Evolutionary conservation across 108 stramenopile species (phyloP).

Genomic region (Pseudonitzschia multiseries): DNA sequence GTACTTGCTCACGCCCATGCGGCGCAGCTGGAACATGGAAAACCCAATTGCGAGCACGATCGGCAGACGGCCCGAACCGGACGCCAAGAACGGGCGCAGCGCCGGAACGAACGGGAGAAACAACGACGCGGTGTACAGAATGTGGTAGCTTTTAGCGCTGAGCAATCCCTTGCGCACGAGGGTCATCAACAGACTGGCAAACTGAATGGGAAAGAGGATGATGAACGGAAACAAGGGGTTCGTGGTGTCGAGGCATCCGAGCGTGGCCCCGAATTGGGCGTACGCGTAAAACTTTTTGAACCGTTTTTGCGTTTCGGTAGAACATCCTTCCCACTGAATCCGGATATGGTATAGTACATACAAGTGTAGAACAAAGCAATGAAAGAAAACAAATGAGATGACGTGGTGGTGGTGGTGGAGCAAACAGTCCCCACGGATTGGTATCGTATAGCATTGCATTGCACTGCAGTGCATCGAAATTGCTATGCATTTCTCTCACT

Average conservation of each 20-base stretch:
- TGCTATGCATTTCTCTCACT: too few species aligned
- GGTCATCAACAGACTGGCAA: constrained; percentile 69
- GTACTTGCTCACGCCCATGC: constrained; percentile 54
- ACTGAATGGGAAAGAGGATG: constrained; percentile 60
- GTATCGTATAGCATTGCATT: too few species aligned
- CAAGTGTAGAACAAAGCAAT: too few species aligned
- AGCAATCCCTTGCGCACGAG: constrained; percentile 67
- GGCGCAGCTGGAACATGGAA: constrained; percentile 44
- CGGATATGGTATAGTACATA: too few species aligned
- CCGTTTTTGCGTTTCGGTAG: constrained; percentile 46
- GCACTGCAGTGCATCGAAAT: too few species aligned
- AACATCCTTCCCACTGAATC: constrained; percentile 48
- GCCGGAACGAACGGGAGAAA: constrained; percentile 57
- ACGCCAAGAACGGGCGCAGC: constrained; percentile 15
- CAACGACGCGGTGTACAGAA: constrained; percentile 46
- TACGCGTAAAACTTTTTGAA: constrained; percentile 75
- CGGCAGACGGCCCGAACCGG: constrained; percentile 4
- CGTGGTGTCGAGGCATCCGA: constrained; percentile 36
- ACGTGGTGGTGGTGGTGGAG: too few species aligned
- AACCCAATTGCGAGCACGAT: constrained; percentile 35
- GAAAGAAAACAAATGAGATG: too few species aligned
- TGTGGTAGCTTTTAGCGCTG: constrained; percentile 53
- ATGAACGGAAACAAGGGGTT: constrained; percentile 60
- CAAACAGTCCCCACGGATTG: too few species aligned
- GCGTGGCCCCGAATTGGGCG: constrained; percentile 63